These are phyloP conservation scores for Syzygium aqueum DNA, from an alignment of 345 rosid genomes.

Conservation along the genomic window DNA sequence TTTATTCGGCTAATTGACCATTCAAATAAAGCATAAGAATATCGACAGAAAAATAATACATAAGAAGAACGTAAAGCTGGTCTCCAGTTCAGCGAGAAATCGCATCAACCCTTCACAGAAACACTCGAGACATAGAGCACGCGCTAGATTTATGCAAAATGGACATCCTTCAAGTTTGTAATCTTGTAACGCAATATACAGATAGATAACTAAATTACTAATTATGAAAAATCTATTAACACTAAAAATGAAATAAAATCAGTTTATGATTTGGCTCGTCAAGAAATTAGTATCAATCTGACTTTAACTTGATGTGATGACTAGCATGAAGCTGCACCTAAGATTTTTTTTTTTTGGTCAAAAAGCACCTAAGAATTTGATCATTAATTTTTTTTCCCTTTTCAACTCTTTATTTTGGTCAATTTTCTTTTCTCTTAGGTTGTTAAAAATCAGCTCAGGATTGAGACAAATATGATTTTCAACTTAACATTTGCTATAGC, in stretches of 20 bases:
- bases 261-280: not conserved
- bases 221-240: not conserved
- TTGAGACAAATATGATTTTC: not conserved
- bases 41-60: not conserved
- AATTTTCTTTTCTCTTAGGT: not conserved
- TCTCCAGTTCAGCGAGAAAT: not conserved
- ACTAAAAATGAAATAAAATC: not conserved
- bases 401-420: not conserved
- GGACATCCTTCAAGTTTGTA: not conserved
- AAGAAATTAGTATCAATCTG: not conserved
- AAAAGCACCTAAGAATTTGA: not conserved
- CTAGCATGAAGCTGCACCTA: not conserved
- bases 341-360: not conserved
- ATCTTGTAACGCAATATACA: not conserved
- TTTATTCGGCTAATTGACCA: not conserved
- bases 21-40: not conserved
- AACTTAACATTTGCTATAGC: not conserved
- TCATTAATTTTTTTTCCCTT: not conserved
- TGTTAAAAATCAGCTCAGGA: not conserved
- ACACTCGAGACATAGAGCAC: not conserved
- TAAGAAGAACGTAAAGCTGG: not conserved
- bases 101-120: not conserved
- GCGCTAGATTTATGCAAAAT: not conserved
- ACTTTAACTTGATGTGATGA: not conserved
- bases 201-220: not conserved